Evolutionary conservation across 805 yeast species (phyloP), one percentile per base, ranked within the genome.

Genomic region (Metschnikowia rubicola): DNA sequence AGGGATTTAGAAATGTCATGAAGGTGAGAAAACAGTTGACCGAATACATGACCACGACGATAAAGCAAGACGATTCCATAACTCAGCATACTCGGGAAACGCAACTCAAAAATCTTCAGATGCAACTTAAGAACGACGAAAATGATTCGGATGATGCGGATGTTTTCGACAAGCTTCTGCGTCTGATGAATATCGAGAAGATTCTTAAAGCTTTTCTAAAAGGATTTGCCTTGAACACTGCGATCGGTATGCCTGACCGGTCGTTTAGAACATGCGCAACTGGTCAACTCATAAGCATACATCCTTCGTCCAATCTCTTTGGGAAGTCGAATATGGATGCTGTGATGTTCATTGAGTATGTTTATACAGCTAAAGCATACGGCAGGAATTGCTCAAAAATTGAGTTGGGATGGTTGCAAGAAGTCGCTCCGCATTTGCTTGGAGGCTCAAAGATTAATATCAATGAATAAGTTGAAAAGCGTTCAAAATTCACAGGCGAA

Each of bases 211-310:
- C 96, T 26, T 94, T 94, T 65, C 68, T 94, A 35, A 73, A 75
- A 34, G 99, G 99, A 0, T 92, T 77, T 57, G 77, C 88, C n/a
- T 77, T 84, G 40, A 91, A 92, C 64, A 84, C 96, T 0, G 99
- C 99, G 0, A 80, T 94, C 15, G 96, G 97, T 10, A 80, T 88
- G 81, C 96, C 98, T 0, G 98, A 94, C 64, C 77, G 97, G 59
- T 86, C 96, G 3, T 94, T 84, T 68, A 75, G 95, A 61, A 90
- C 98, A 0, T 84, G 90, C 7, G 71, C 84, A 29, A 80, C 86
- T 1, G 96, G 96, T 26, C 97, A 89, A 64, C 72, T 88, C 30
- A 81, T 92, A 39, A 82, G 94, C 41, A 81, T 92, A 10, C 98
- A 92, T 61, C 98, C 98, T 0, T 86, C 96, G 0, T 88, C 96